Percentiles rank a stretch among this genome's conserved stretches.
phyloP scores from a whole-genome alignment of 2,329 filamentous ascomycete genomes.

The Calycina marina region DNA sequence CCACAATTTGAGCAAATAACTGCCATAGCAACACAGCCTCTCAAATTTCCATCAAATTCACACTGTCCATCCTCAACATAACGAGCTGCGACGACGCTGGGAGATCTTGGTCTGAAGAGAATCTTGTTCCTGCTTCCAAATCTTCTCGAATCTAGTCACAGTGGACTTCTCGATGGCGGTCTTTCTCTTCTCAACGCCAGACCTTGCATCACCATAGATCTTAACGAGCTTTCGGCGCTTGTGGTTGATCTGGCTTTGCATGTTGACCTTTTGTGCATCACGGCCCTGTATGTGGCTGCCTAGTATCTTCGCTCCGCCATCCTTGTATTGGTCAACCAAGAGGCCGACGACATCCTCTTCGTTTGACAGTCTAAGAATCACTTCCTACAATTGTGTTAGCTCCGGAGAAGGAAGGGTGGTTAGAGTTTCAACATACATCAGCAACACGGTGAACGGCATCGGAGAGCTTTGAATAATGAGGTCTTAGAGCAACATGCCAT shows the following conservation, averaged over 20 bases:
- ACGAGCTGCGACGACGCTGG: neutral
- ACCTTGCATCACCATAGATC: slow-evolving; percentile 11
- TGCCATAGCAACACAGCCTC: too few relatives aligned
- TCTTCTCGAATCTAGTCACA: slow-evolving; percentile 8
- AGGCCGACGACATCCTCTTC: slow-evolving; percentile 19
- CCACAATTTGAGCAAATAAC: too few relatives aligned
- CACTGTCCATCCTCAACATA: neutral
- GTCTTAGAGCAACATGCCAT: slow-evolving; percentile 18
- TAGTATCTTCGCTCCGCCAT: slow-evolving; percentile 16
- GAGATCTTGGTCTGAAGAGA: slow-evolving; percentile 11
- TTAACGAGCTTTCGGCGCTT: slow-evolving; percentile 12
- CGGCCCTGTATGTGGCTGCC: slow-evolving; percentile 10
- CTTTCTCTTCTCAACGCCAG: slow-evolving; percentile 6
- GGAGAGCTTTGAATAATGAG: slow-evolving; percentile 17
- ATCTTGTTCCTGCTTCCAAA: slow-evolving; percentile 17
- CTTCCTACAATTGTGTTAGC: slow-evolving; percentile 18
- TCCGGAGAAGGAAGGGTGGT: too few relatives aligned
- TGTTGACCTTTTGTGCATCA: slow-evolving; percentile 7
- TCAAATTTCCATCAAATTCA: neutral
- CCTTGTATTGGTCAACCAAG: slow-evolving; percentile 17
- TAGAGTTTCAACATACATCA: slow-evolving; percentile 15
- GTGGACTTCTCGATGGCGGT: slow-evolving; percentile 9
- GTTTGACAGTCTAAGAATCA: slow-evolving; percentile 16
- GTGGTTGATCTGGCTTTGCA: slow-evolving; percentile 7
- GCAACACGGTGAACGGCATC: slow-evolving; percentile 18